These are phyloP conservation scores for Ochetophila trinervis DNA, from an alignment of 306 rosid genomes.

Conservation along the genomic window DNA sequence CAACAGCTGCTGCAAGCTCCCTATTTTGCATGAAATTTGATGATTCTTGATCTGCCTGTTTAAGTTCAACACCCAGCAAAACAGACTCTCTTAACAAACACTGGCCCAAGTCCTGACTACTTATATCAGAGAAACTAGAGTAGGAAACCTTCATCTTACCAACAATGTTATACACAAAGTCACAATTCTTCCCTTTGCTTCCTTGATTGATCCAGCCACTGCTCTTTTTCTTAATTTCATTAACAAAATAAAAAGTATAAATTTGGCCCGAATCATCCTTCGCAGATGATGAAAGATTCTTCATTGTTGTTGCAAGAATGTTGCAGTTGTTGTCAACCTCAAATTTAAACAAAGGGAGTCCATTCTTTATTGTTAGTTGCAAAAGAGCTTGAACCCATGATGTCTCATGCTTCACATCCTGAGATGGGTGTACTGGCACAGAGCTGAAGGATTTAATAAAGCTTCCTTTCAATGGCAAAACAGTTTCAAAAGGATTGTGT, in stretches of 20 bases:
- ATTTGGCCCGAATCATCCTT: slow-evolving; percentile 56
- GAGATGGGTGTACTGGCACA: slow-evolving; percentile 35
- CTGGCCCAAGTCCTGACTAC: slow-evolving; percentile 21
- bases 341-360: slow-evolving; percentile 70
- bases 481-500: slow-evolving; percentile 35
- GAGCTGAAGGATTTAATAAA: slow-evolving; percentile 25
- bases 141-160: slow-evolving; percentile 77
- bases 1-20: slow-evolving; percentile 79
- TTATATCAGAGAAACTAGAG: slow-evolving; percentile 37
- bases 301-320: slow-evolving; percentile 67
- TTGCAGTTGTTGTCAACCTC: slow-evolving; percentile 49
- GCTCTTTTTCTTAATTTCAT: slow-evolving; percentile 72
- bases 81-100: slow-evolving; percentile 53
- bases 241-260: slow-evolving; percentile 66
- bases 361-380: slow-evolving; percentile 68
- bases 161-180: slow-evolving; percentile 58
- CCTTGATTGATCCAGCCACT: slow-evolving; percentile 71
- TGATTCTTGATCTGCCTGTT: slow-evolving; percentile 44
- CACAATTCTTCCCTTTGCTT: slow-evolving; percentile 52
- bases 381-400: slow-evolving; percentile 60
- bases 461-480: slow-evolving; percentile 36
- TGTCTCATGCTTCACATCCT: slow-evolving; percentile 40
- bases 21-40: slow-evolving; percentile 32
- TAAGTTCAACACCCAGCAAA: slow-evolving; percentile 52
- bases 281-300: slow-evolving; percentile 43